Evolutionary conservation across 768 basidiomycete species (phyloP).

Genomic region (Tulasnella sp.): DNA sequence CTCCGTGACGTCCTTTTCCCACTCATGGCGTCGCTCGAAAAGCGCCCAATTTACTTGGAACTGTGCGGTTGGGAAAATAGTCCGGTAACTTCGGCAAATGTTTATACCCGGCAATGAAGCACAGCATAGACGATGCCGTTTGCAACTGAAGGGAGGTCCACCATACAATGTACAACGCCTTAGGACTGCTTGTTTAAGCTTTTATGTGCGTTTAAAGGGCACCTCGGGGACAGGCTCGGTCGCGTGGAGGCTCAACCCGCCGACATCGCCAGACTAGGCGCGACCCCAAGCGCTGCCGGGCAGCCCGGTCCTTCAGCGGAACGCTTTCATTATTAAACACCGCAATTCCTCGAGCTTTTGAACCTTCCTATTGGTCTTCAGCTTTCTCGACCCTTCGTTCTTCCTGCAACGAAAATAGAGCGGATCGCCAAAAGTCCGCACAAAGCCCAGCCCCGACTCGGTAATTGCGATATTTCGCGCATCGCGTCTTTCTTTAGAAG

Average conservation of each 20-base stretch:
- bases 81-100: not conserved
- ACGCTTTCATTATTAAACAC: not conserved
- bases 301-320: not conserved
- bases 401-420: not conserved
- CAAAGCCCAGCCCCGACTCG: not conserved
- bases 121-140: not conserved
- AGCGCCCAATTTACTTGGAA: not conserved
- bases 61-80: not conserved
- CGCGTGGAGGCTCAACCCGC: not conserved
- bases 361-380: no score
- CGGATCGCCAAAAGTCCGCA: not conserved
- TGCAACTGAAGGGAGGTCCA: not conserved
- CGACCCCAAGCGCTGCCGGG: not conserved
- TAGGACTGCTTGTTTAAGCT: not conserved
- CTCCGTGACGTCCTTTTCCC: not conserved
- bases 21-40: not conserved
- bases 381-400: not conserved
- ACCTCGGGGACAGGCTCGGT: not conserved
- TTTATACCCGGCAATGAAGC: not conserved
- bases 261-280: not conserved
- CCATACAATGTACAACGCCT: not conserved
- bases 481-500: not conserved
- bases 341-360: not conserved
- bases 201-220: not conserved
- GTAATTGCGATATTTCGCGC: not conserved